Evolutionary conservation across 2,329 filamentous ascomycete species (phyloP), one percentile per base, ranked within the genome.

Genomic region (Exophiala bonariae): DNA sequence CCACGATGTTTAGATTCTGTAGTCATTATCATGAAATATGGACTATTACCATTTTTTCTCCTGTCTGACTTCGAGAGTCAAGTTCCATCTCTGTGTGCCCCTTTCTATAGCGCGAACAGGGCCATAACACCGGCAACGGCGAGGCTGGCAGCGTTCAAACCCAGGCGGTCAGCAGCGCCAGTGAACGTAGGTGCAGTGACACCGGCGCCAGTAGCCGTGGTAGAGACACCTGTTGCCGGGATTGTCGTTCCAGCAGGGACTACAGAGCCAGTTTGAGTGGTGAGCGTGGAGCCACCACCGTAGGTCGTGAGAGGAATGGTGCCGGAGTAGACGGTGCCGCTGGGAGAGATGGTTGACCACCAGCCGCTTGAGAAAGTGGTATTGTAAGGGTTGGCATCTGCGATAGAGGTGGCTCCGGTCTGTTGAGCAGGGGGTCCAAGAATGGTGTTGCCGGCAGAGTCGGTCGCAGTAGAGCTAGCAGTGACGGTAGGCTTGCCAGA

Each of bases 61-160:
- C 28, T 9, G 28, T 9, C 9, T 31, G 28, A 9, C 28, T 31
- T 31, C 9, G n/a, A 9, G 28, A n/a, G 28, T 9, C 28, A 9
- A n/a, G 28, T 31, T 31, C 9, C n/a, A n/a, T n/a, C n/a, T n/a
- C n/a, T n/a, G n/a, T n/a, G n/a, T n/a, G n/a, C n/a, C 41, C 3
- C 40, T 20, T 28, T 33, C 23, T 49, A 59, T 47, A 59, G 33
- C 5, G 49, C 52, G 20, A 59, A 47, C 19, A 54, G 23, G 30
- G 49, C 54, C 16, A 45, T 34, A 5, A 45, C 55, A 33, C 44
- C 56, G n/a, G 43, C 52, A 13, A 49, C 34, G 9, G 53, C 34
- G 28, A 57, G 19, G 28, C 54, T 52, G 9, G 48, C 54, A 19
- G 38, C 41, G 33, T 49, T 55, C 11, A 44, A 49, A 19, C 47